Base-by-base conservation (phyloP, 306 rosid species). In the Cicer judaicum region DNA sequence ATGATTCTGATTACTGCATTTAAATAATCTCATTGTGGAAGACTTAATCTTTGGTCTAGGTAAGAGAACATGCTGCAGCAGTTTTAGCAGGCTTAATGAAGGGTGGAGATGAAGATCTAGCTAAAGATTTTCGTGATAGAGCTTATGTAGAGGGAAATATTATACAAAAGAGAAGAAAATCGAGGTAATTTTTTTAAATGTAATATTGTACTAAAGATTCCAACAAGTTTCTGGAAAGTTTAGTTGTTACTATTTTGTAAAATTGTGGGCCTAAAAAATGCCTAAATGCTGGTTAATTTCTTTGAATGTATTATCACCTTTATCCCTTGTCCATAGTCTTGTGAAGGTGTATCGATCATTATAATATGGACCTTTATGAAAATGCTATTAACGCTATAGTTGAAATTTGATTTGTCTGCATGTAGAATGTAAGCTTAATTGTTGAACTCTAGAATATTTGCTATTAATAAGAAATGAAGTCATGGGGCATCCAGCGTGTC, bases 61-160 rank as follows among this genome's bases (percentile, higher is more conserved):
- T 94, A 64, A 80, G 99, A 80, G 99, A 94, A 80, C 98, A 94
- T 77, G 99, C 99, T 16, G 98, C 99, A 5, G 96, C 96, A 29
- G 98, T 94, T 81, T 85, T 94, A 68, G 99, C 99, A 39, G 99
- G 99, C 66, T 88, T 94, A 86, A 87, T 92, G 95, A 94, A 90
- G 86, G 96, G 99, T 47, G 99, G 99, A 57, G 98, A 94, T 84
- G 97, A 92, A 84, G 90, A 85, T 82, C 86, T 92, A 61, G 96
- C 98, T 50, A 84, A 76, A 79, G 96, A 90, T 72, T 94, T 94
- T 78, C 96, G 98, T 54, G 84, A 87, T 68, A 89, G 89, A 90
- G 98, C 96, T 43, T 94, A 85, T 66, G 62, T 15, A 6, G 90
- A 86, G 80, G 98, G 96, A 71, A 81, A 72, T 78, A 48, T 0